These are phyloP conservation scores for Tothia fuscella DNA, from an alignment of 2,329 filamentous ascomycete species.

Conservation along the genomic window DNA sequence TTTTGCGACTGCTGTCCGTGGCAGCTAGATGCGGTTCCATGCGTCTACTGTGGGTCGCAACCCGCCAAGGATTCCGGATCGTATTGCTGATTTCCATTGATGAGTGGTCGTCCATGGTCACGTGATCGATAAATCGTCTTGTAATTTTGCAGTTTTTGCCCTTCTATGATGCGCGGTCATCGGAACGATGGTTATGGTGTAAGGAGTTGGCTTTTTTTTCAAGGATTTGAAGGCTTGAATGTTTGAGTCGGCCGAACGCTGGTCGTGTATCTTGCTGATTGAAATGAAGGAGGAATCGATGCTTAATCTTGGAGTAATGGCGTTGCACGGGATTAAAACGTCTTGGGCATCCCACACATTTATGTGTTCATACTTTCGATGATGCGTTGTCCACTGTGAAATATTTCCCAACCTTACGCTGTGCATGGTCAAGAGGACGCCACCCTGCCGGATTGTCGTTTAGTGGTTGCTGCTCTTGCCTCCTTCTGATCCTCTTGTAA, in stretches of 20 bases:
- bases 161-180: too few species aligned
- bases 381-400: conserved; percentile 66
- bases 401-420: conserved; percentile 55
- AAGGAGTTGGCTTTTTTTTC: conserved; percentile 14
- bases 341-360: too few species aligned
- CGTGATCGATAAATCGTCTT: too few species aligned
- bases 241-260: not conserved
- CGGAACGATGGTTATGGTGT: too few species aligned
- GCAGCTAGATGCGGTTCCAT: too few species aligned
- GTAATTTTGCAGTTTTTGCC: too few species aligned
- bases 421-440: conserved; percentile 56
- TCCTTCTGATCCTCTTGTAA: conserved; percentile 37
- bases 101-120: too few species aligned
- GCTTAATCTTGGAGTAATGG: not conserved
- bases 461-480: conserved; percentile 23
- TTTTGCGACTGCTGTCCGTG: conserved; percentile 28
- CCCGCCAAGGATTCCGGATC: too few species aligned
- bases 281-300: not conserved
- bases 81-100: too few species aligned
- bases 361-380: too few species aligned
- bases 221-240: conserved; percentile 12
- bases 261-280: not conserved
- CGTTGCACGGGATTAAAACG: too few species aligned
- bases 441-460: conserved; percentile 47
- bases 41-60: too few species aligned